These are phyloP conservation scores for Entophlyctis luteolus DNA, from an alignment of 192 early-diverging fungal genomes.

Conservation along the genomic window DNA sequence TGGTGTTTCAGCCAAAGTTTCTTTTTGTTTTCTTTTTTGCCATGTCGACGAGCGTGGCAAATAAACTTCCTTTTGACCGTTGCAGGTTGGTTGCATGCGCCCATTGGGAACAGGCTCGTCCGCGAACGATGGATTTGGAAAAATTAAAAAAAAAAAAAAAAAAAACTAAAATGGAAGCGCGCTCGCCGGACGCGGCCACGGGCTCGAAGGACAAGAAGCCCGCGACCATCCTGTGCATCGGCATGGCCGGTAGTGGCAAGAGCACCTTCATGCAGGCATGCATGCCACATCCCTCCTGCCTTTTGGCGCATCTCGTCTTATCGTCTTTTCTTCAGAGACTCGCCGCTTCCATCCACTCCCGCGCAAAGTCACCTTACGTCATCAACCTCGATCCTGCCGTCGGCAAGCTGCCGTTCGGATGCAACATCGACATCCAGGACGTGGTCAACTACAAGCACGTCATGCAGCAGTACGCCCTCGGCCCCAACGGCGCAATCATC, in stretches of 20 bases:
- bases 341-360: constrained; percentile 76
- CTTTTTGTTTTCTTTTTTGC: too few relatives aligned
- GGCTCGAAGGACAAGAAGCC: background rate
- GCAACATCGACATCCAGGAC: constrained; percentile 96
- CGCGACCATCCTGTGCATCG: constrained; percentile 14
- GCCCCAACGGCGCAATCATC: constrained; percentile 95
- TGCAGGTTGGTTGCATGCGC: too few relatives aligned
- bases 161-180: too few relatives aligned
- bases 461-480: constrained; percentile 96
- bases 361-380: constrained; percentile 76
- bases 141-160: too few relatives aligned
- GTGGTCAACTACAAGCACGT: constrained; percentile 98
- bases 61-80: too few relatives aligned
- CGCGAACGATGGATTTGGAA: too few relatives aligned
- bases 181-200: background rate
- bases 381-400: constrained; percentile 96
- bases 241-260: constrained; percentile 95
- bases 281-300: background rate
- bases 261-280: constrained; percentile 92
- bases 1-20: too few relatives aligned
- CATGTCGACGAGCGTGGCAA: too few relatives aligned
- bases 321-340: constrained; percentile 53
- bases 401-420: constrained; percentile 75
- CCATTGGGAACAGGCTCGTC: too few relatives aligned
- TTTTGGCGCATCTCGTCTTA: background rate